These are phyloP conservation scores for Eucalyptus sp. DNA, from an alignment of 345 rosid genomes.

Conservation along the genomic window DNA sequence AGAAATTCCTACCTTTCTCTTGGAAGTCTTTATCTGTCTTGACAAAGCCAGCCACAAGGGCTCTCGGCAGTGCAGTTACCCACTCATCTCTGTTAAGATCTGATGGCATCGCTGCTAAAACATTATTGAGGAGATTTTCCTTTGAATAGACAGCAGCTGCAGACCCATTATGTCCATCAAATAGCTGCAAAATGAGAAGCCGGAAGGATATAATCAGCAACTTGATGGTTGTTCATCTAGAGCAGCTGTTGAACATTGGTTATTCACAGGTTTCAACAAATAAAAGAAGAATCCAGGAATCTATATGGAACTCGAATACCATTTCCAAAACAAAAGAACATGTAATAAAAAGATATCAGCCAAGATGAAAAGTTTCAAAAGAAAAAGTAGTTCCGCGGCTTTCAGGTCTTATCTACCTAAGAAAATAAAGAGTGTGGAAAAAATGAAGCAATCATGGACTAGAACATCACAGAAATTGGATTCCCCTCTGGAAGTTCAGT, in stretches of 20 bases:
- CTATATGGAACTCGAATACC: not conserved
- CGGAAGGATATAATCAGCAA: not conserved
- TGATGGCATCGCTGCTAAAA: constrained; percentile 69
- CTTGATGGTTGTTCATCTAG: not conserved
- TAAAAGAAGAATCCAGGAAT: not conserved
- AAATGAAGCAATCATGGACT: not conserved
- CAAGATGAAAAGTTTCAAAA: not conserved
- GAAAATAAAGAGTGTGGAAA: not conserved
- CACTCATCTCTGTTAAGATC: constrained; percentile 92
- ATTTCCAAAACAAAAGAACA: not conserved
- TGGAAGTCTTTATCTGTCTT: constrained; percentile 99
- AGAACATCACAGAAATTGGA: not conserved
- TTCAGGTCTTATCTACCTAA: not conserved
- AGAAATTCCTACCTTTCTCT: constrained; percentile 39
- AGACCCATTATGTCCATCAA: constrained; percentile 98
- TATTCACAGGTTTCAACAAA: not conserved
- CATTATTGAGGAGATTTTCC: constrained; percentile 82
- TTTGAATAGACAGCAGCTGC: constrained; percentile 93
- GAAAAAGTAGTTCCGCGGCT: not conserved
- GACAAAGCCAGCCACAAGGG: constrained; percentile 96
- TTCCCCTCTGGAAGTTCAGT: not conserved
- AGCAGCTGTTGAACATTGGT: not conserved
- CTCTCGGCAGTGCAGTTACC: constrained; percentile 90
- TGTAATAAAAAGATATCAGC: not conserved
- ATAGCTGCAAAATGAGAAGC: constrained; percentile 45